Evolutionary conservation across 371 early-diverging fungal genomes (phyloP), one percentile per base, ranked within the genome.

Genomic region (Syncephalis fuscata): DNA sequence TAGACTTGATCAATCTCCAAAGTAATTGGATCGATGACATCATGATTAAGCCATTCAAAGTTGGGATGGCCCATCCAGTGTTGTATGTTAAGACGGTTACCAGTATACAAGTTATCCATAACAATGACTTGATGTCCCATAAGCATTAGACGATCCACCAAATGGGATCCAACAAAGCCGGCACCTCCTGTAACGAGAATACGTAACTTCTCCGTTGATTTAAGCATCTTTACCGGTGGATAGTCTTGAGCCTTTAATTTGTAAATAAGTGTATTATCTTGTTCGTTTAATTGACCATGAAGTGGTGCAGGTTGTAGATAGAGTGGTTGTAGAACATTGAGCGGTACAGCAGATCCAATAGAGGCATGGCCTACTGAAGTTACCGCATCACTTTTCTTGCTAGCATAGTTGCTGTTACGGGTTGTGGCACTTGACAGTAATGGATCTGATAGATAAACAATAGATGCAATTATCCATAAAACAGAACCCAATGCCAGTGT

Each of bases 161-260:
- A 61, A 59, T 90, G 87, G 10, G 80, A 80, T 2, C 91, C 91
- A 0, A 90, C 85, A 65, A 88, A 90, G 2, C 91, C 91, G 15
- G 91, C 87, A 7, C 91, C 91, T 3, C 91, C 91, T 1, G 88
- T 90, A 15, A 90, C 88, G 25, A 90, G 67, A 24, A 88, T 82
- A 14, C 86, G 72, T 56, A 80, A 80, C 48, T 74, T 68, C 39
- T 81, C 74, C 1, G 63, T 61, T 9, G 66, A 67, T 4, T 58
- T 52, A 22, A 74, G 51, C 16, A 66, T 65, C 45, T 65, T 68
- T 19, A 78, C 74, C 2, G 76, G 64, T 5, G 75, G 70, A 27
- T 65, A 76, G 0, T 41, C 21, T 41, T 41, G 41, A 4, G 21
- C 4, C 41, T 21, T 41, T 4, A 5, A 32, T 7, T 11, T 4